Base-by-base conservation (phyloP, 2,329 filamentous ascomycete species). In the Lachnellula suecica region DNA sequence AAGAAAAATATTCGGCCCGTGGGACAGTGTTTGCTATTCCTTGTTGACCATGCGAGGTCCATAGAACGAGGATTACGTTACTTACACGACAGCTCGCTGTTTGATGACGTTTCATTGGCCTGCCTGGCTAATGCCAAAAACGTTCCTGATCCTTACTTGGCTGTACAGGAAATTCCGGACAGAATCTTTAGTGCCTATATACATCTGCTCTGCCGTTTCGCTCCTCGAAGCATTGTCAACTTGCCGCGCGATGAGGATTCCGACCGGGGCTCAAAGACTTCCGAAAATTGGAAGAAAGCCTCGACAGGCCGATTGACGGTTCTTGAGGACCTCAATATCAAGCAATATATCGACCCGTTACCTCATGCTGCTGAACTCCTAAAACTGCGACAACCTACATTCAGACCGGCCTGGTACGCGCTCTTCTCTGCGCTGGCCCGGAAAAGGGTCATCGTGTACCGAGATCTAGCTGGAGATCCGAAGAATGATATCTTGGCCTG, bases 21-120 rank as follows among this genome's bases (percentile, higher is more conserved):
- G 4, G 75, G 74, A 1, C 66, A 71, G 37, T 81, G 78, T 23
- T 73, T 89, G 7, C 70, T 71, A 3, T 76, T 82, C 17, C 70
- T 91, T 2, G 59, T 91, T 2, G 68, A 72, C 4, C 72, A 82
- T 58, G 78, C 84, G 0, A 61, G 66, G 1, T 76, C 74, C 4
- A 60, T 81, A 10, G 63, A 72, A 9, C 70, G 73, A 9, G 83
- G 76, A 0, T 54, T 79, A 29, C 63, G 64, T 20, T 84, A 82
- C 65, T 67, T 87, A 17, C 60, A 60, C 7, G 77, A 82, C 52
- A 75, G 75, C 55, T 61, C 61, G 27, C 15, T 61, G 4, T 10
- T 54, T 17, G 20, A 57, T 23, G 53, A 65, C 17, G 25, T 25
- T 5, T 46, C 51, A 9, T 22, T 63, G 13, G 41, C 43, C n/a